Conservation (phyloP, 1,284 basidiomycete species). For the Cryptococcus hybrid region DNA sequence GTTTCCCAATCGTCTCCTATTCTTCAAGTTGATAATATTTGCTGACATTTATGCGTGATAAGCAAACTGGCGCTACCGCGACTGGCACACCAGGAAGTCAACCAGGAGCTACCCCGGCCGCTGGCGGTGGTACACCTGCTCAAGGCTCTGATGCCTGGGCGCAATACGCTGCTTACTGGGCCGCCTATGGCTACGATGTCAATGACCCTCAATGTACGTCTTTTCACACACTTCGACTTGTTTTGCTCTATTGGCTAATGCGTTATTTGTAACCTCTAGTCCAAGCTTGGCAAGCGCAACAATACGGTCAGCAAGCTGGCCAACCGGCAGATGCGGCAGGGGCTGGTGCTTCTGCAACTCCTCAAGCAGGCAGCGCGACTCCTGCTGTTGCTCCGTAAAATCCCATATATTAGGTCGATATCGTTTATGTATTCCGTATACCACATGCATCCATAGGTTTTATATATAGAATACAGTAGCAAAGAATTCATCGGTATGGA, state of each 20-base stretch:
- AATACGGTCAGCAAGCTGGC: slow-evolving; percentile 34
- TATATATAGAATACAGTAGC: background rate
- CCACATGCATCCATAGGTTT: background rate
- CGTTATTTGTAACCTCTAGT: slow-evolving; percentile 10
- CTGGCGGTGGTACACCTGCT: slow-evolving; percentile 42
- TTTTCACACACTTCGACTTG: background rate
- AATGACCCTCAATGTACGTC: slow-evolving; percentile 55
- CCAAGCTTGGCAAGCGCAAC: slow-evolving; percentile 48
- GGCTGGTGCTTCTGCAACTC: background rate
- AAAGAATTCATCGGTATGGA: background rate
- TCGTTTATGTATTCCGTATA: background rate
- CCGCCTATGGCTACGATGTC: slow-evolving; percentile 85
- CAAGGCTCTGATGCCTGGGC: slow-evolving; percentile 47
- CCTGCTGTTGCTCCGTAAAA: slow-evolving; percentile 1
- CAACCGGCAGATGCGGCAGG: slow-evolving; percentile 2
- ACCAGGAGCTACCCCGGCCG: slow-evolving; percentile 44
- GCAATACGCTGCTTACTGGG: slow-evolving; percentile 55
- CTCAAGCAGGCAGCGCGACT: slow-evolving; percentile 7
- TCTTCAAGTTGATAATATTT: background rate
- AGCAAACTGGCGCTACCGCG: slow-evolving; percentile 23
- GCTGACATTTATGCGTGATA: background rate
- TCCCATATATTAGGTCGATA: background rate
- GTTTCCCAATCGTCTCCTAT: background rate
- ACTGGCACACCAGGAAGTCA: slow-evolving; percentile 23
- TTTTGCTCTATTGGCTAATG: background rate